Percentiles rank a stretch among this genome's conserved stretches.
These are phyloP conservation scores for Glycyrrhiza uralensis DNA, from an alignment of 306 rosid genomes.

Conservation along the genomic window DNA sequence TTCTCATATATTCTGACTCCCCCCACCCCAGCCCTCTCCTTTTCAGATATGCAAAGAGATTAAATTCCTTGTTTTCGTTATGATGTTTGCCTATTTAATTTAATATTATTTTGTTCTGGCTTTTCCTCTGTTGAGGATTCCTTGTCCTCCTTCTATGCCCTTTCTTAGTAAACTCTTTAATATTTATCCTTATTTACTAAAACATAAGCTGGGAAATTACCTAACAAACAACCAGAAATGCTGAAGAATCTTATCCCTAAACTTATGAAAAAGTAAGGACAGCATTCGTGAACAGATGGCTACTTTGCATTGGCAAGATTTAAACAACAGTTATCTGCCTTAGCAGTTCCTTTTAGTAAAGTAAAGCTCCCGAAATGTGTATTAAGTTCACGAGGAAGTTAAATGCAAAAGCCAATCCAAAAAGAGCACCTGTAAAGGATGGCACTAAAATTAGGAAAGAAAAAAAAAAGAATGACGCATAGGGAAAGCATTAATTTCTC, in stretches of 20 bases:
- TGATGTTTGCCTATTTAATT: neutral
- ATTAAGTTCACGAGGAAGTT: neutral
- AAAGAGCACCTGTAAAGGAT: neutral
- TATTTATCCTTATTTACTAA: neutral
- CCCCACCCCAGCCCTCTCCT: neutral
- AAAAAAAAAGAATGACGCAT: neutral
- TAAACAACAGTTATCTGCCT: neutral
- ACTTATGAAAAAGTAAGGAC: neutral
- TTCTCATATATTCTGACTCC: neutral
- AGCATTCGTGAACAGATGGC: neutral
- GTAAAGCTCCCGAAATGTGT: neutral
- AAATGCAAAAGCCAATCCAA: neutral
- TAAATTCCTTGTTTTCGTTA: neutral
- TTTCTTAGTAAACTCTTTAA: neutral
- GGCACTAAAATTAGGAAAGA: neutral
- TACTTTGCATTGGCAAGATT: neutral
- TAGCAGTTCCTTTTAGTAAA: neutral
- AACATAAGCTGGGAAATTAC: neutral
- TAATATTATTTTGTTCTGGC: neutral
- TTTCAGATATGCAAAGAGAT: conserved; percentile 4
- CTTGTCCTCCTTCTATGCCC: neutral
- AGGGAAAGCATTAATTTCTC: neutral
- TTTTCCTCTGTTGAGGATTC: neutral
- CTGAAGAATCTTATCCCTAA: neutral
- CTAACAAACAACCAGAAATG: neutral